Percentiles rank a stretch among this genome's conserved stretches.
phyloP scores from a whole-genome alignment of 1,139 yeast genomes.

The Groenewaldozyma auringiensis region DNA sequence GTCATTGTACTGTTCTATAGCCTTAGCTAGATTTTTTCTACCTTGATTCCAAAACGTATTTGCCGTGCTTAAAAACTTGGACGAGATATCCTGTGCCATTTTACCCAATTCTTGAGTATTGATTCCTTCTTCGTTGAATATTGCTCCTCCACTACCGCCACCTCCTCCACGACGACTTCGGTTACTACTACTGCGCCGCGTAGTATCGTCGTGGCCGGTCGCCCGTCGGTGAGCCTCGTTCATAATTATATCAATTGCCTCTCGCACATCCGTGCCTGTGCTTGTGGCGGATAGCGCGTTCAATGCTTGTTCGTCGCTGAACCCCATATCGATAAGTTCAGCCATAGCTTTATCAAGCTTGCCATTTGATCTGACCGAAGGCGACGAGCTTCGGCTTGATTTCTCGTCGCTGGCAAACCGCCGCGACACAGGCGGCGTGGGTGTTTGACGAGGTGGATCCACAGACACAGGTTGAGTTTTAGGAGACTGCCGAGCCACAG shows the following conservation, averaged over 20 bases:
- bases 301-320: conserved; percentile 52
- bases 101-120: conserved; percentile 33
- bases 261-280: conserved; percentile 53
- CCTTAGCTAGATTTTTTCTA: conserved; percentile 53
- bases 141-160: neutral
- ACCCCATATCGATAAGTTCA: conserved; percentile 74
- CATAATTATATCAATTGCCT: conserved; percentile 65
- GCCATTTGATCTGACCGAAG: conserved; percentile 12
- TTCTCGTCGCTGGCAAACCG: neutral
- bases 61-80: conserved; percentile 57
- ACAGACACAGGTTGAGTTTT: neutral
- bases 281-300: conserved; percentile 48
- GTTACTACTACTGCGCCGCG: conserved; percentile 5
- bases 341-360: conserved; percentile 52
- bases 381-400: neutral
- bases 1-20: conserved; percentile 53
- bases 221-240: conserved; percentile 42
- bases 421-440: conserved; percentile 2
- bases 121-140: conserved; percentile 1
- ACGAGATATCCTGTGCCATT: conserved; percentile 53
- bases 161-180: neutral
- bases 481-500: neutral
- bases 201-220: conserved; percentile 13
- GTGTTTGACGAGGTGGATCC: neutral
- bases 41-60: conserved; percentile 55